Evolutionary conservation across 2,329 filamentous ascomycete species (phyloP), one percentile per base, ranked within the genome.

Genomic region (Cladophialophora carrionii): DNA sequence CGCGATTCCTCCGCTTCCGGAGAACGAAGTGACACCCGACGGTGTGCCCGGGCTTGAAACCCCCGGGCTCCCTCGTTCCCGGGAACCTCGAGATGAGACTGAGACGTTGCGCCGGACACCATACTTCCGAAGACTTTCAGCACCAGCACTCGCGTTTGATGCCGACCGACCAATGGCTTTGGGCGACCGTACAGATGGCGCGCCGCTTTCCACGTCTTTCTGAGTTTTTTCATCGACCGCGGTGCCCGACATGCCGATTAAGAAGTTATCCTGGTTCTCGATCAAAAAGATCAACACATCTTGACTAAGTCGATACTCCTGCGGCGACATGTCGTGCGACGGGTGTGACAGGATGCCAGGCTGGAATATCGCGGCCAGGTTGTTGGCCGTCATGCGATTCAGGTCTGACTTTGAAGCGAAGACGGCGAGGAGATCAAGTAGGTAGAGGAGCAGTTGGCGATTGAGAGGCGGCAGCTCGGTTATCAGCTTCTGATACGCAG

Each of bases 241-340:
- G n/a, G 93, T 97, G 52, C 95, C 95, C 75, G 92, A 91, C 95
- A 99, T 99, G 62, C 95, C 95, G 70, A 99, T 96, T 70, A 99
- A 82, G 82, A 99, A 99, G 77, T 96, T 91, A 74, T 99, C 95
- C 76, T 99, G 95, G 73, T 99, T 96, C 75, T 98, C 93, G 71
- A 99, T 99, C 71, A 99, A 81, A 77, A 99, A 99, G 57, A 99
- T 96, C 69, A 99, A 85, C 22, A 99, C 94, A 73, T 95, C 94
- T 82, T 99, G 95, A 75, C 96, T 98, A 5, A 99, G 82, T 34
- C 92, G 88, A 76, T 99, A 99, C 74, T 98, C 94, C 63, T 90
- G 87, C 0, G 95, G 95, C 0, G 92, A 89, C 94, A 99, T 98
- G 74, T 96, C 93, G 76, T 99, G 95, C 65, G 86, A 83, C 0